These are phyloP conservation scores for Trichosporon asahii DNA, from an alignment of 1,284 basidiomycete genomes.

Conservation along the genomic window DNA sequence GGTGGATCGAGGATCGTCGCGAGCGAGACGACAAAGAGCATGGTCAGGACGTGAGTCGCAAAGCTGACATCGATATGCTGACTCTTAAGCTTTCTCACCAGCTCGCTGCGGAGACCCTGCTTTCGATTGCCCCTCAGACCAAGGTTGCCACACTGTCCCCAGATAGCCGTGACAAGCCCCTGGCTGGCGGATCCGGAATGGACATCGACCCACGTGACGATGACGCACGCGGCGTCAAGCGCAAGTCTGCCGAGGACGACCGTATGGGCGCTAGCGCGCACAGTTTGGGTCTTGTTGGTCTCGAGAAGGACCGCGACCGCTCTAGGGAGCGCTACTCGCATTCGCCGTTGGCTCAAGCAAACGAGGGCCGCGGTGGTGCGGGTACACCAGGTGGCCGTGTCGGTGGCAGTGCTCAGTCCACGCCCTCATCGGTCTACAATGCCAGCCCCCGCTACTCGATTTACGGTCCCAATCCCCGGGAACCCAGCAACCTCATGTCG, in stretches of 20 bases:
- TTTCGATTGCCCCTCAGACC: constrained; percentile 47
- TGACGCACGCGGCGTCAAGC: constrained; percentile 41
- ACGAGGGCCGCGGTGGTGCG: constrained; percentile 18
- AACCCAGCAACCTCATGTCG: constrained; percentile 23
- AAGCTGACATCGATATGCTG: neutral
- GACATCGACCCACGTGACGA: constrained; percentile 32
- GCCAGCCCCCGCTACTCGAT: constrained; percentile 37
- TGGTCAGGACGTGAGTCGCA: constrained; percentile 19
- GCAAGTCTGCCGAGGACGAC: constrained; percentile 42
- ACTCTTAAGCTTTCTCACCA: constrained; percentile 45
- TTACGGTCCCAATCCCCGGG: constrained; percentile 44
- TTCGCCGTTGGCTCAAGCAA: constrained; percentile 31
- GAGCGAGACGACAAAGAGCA: constrained; percentile 24
- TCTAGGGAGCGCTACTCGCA: constrained; percentile 37
- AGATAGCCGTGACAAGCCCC: constrained; percentile 33
- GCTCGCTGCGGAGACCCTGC: constrained; percentile 49
- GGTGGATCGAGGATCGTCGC: constrained; percentile 41
- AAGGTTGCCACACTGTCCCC: constrained; percentile 28
- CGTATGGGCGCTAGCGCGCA: constrained; percentile 30
- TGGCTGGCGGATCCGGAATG: constrained; percentile 23
- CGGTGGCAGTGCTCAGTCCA: neutral
- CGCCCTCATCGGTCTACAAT: neutral
- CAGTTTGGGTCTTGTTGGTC: constrained; percentile 30
- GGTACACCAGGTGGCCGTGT: neutral
- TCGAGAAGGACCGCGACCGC: constrained; percentile 33